Conservation (phyloP, 495 filamentous ascomycete genomes). For the Penicillium arizonense region DNA sequence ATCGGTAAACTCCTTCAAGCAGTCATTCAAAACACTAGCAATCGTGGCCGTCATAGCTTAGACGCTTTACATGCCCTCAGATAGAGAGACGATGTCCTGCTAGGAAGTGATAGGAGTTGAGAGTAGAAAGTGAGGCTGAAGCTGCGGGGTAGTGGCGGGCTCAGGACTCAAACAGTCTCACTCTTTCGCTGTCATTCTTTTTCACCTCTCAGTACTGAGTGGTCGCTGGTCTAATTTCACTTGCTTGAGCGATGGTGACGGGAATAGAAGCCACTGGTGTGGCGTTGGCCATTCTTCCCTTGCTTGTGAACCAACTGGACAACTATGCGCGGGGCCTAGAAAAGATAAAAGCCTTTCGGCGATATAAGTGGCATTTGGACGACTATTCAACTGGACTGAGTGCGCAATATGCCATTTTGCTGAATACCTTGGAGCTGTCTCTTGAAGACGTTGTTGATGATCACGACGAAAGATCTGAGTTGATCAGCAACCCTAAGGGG, state of each 20-base stretch:
- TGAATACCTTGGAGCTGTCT: constrained; percentile 20
- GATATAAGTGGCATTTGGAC: constrained; percentile 20
- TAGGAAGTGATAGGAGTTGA: too few species aligned
- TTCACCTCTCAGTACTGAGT: too few species aligned
- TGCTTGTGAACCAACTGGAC: constrained; percentile 24
- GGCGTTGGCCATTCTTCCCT: constrained; percentile 20
- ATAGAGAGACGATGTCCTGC: too few species aligned
- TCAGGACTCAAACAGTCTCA: too few species aligned
- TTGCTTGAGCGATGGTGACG: too few species aligned
- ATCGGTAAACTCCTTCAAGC: not conserved
- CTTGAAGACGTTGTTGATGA: constrained; percentile 18
- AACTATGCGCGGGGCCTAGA: constrained; percentile 22
- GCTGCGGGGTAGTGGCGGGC: too few species aligned
- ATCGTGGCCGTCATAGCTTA: too few species aligned
- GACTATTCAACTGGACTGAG: constrained; percentile 13
- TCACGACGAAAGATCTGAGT: not conserved
- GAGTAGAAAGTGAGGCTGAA: too few species aligned
- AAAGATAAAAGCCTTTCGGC: constrained; percentile 13
- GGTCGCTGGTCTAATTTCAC: too few species aligned
- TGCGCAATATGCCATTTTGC: constrained; percentile 17
- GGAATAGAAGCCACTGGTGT: constrained; percentile 21
- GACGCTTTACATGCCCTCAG: too few species aligned
- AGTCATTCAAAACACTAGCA: not conserved
- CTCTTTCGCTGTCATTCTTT: too few species aligned
- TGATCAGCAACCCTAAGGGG: not conserved